Conservation (phyloP, 2,329 filamentous ascomycete species). For the Colletotrichum sp. region DNA sequence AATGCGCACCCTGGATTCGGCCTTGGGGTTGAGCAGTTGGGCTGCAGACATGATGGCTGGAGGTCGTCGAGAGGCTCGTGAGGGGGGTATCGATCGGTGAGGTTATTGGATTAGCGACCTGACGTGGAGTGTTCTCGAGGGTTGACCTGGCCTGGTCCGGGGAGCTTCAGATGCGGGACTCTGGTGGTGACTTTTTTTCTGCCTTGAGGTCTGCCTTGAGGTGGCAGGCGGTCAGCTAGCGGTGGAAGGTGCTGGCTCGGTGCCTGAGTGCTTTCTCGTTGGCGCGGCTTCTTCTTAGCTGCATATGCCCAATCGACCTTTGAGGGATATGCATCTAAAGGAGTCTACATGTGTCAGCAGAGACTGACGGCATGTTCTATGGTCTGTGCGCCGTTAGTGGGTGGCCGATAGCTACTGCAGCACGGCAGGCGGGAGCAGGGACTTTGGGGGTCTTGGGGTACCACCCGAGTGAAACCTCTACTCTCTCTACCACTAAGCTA, state of each 20-base stretch:
- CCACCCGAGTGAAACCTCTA: conserved; percentile 6
- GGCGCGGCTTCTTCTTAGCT: neutral
- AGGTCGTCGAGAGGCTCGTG: conserved; percentile 17
- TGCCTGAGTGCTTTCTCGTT: neutral
- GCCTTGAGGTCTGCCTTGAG: conserved; percentile 21
- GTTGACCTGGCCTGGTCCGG: conserved; percentile 16
- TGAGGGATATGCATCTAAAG: neutral
- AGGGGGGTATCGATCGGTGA: conserved; percentile 17
- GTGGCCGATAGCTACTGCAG: neutral
- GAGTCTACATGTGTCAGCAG: neutral
- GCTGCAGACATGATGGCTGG: conserved; percentile 82
- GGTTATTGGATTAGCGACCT: conserved; percentile 18
- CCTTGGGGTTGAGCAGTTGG: conserved; percentile 98
- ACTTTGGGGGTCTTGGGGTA: neutral
- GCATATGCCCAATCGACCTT: neutral
- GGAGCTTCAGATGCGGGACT: conserved; percentile 22
- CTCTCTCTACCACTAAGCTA: neutral
- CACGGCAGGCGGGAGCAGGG: neutral
- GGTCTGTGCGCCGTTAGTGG: neutral
- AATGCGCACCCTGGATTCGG: conserved; percentile 85
- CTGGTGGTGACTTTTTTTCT: conserved; percentile 22
- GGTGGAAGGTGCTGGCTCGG: conserved; percentile 20
- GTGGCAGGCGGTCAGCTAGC: conserved; percentile 15
- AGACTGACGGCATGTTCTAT: neutral
- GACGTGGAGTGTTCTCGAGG: conserved; percentile 21